These are phyloP conservation scores for Triticum timopheevii DNA, from an alignment of 176 grass and related monocot species.

Conservation along the genomic window DNA sequence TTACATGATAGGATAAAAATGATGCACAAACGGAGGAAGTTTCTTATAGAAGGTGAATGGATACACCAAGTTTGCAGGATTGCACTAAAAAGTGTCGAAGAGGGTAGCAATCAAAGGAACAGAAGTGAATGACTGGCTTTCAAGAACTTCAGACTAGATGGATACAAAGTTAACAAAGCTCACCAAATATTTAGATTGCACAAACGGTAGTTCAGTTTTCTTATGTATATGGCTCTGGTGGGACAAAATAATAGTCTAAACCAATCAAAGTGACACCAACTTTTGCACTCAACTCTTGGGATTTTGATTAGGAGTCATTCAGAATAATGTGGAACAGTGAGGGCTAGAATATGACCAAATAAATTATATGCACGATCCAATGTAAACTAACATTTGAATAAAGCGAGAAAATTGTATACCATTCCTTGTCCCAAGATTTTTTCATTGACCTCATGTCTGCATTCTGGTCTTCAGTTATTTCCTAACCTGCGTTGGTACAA, in stretches of 20 bases:
- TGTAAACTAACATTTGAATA: background rate
- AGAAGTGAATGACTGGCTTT: background rate
- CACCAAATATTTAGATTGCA: conserved; percentile 7
- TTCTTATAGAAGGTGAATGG: background rate
- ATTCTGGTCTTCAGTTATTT: background rate
- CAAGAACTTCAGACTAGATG: background rate
- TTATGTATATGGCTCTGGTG: background rate
- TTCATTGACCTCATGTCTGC: background rate
- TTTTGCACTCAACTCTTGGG: background rate
- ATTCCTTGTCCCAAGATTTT: background rate
- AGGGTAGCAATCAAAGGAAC: background rate
- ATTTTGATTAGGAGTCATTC: background rate
- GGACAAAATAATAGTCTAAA: background rate
- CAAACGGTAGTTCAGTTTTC: background rate
- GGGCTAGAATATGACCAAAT: background rate
- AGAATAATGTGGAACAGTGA: background rate
- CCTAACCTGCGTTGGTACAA: background rate
- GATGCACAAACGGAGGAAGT: background rate
- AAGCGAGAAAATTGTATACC: background rate
- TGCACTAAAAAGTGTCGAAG: background rate
- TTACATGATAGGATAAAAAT: background rate
- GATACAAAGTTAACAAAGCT: background rate
- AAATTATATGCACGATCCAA: background rate
- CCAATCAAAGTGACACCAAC: background rate
- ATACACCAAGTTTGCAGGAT: background rate